A percentile compares a stretch with the other conserved stretches of the same genome.
phyloP scores from a whole-genome alignment of 139 green algal genomes.

The Nannochloris sp. region DNA sequence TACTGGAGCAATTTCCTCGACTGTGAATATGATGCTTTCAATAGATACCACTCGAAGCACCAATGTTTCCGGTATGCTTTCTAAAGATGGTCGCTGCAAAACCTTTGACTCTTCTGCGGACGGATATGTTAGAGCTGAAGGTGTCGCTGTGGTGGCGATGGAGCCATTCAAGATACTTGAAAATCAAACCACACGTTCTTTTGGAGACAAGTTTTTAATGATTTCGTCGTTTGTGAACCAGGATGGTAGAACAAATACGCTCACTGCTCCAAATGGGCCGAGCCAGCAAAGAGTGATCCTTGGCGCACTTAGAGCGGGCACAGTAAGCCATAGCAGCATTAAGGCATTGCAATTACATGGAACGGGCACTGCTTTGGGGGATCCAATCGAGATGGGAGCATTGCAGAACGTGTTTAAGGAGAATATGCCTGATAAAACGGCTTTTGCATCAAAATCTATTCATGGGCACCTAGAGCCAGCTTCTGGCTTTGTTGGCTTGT shows the following conservation, averaged over 20 bases:
- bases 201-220: slow-evolving; percentile 1
- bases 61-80: slow-evolving; percentile 42
- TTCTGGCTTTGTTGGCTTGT: slow-evolving; percentile 19
- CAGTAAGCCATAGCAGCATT: slow-evolving; percentile 15
- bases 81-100: slow-evolving; percentile 38
- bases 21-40: slow-evolving; percentile 36
- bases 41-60: slow-evolving; percentile 23
- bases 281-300: slow-evolving; percentile 38
- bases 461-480: slow-evolving; percentile 38
- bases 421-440: slow-evolving; percentile 13
- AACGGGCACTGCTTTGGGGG: slow-evolving; percentile 63
- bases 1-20: slow-evolving; percentile 3
- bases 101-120: slow-evolving; percentile 35
- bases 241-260: slow-evolving; percentile 41
- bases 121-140: slow-evolving; percentile 46
- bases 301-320: slow-evolving; percentile 11
- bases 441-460: slow-evolving; percentile 28
- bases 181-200: background rate
- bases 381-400: slow-evolving; percentile 78
- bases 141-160: slow-evolving; percentile 21
- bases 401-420: slow-evolving; percentile 2
- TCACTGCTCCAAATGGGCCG: slow-evolving; percentile 53
- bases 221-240: slow-evolving; percentile 41
- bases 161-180: background rate
- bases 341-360: slow-evolving; percentile 45